phyloP scores from a whole-genome alignment of 2,329 filamentous ascomycete genomes.

The Fusarium proliferatum region DNA sequence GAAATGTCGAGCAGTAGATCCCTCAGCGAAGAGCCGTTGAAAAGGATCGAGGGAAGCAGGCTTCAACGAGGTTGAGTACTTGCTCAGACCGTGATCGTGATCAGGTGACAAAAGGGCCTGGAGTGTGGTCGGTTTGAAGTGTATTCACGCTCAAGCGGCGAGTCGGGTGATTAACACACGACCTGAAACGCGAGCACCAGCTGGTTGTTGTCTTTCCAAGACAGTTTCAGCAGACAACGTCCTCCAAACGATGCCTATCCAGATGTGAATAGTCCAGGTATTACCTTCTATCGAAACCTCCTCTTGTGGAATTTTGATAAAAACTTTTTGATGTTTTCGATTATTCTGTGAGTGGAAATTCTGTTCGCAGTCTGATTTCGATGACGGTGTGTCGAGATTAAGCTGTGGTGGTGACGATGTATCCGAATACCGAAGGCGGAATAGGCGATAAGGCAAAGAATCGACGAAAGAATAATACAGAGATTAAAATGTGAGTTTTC shows the following conservation, averaged over 20 bases:
- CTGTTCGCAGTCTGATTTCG: conserved; percentile 41
- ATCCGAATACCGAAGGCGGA: conserved; percentile 28
- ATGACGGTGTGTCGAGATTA: conserved; percentile 40
- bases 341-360: conserved; percentile 40
- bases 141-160: conserved; percentile 41
- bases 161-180: conserved; percentile 41
- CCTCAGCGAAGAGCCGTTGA: conserved; percentile 11
- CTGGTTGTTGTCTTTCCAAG: conserved; percentile 37
- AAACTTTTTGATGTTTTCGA: conserved; percentile 39
- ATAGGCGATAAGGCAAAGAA: conserved; percentile 43
- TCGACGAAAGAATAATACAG: conserved; percentile 46
- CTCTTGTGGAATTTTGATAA: conserved; percentile 41
- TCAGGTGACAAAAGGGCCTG: conserved; percentile 30
- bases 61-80: conserved; percentile 19
- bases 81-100: conserved; percentile 23
- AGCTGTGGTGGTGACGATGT: conserved; percentile 26
- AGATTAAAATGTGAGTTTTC: conserved; percentile 43
- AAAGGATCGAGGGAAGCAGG: conserved; percentile 28
- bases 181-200: conserved; percentile 42
- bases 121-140: conserved; percentile 14
- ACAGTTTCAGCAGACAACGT: conserved; percentile 36
- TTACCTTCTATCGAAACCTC: conserved; percentile 26
- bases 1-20: conserved; percentile 16
- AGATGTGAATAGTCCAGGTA: conserved; percentile 33
- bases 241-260: conserved; percentile 36